Conservation (phyloP, 805 yeast species). For the Metschnikowia anglica region DNA sequence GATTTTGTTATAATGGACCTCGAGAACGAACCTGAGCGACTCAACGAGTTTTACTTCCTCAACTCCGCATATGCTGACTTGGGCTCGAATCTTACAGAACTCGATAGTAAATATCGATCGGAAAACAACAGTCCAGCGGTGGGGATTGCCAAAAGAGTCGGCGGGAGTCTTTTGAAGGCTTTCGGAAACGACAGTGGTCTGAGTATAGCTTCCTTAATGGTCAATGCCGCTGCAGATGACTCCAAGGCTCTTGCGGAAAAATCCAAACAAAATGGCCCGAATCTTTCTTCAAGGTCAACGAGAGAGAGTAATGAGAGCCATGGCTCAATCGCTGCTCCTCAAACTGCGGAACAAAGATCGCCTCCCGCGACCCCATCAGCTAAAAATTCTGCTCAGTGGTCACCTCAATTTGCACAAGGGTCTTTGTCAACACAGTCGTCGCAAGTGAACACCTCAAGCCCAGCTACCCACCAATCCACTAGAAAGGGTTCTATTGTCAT, state of each 20-base stretch:
- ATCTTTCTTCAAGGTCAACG: background rate
- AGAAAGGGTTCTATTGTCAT: conserved; percentile 7
- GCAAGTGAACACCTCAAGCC: background rate
- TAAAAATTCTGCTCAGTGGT: conserved; percentile 1
- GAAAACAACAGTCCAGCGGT: conserved; percentile 77
- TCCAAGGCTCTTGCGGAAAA: background rate
- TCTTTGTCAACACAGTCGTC: background rate
- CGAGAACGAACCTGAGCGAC: conserved; percentile 34
- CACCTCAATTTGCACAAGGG: conserved; percentile 3
- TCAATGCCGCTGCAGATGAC: background rate
- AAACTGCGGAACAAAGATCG: background rate
- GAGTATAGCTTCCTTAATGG: conserved; percentile 3
- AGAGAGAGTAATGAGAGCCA: background rate
- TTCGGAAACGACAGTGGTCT: conserved; percentile 24
- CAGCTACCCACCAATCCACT: background rate
- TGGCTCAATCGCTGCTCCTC: background rate
- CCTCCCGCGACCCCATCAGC: conserved; percentile 1
- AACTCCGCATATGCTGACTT: conserved; percentile 19
- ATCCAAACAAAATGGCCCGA: background rate
- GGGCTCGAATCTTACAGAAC: background rate
- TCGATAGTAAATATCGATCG: conserved; percentile 54
- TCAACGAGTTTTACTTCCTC: conserved; percentile 37
- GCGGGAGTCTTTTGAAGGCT: conserved; percentile 33
- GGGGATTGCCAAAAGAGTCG: conserved; percentile 72
- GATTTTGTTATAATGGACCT: conserved; percentile 55